Base-by-base conservation (phyloP, 192 early-diverging fungal genomes). In the Coemansia guatemalensis region DNA sequence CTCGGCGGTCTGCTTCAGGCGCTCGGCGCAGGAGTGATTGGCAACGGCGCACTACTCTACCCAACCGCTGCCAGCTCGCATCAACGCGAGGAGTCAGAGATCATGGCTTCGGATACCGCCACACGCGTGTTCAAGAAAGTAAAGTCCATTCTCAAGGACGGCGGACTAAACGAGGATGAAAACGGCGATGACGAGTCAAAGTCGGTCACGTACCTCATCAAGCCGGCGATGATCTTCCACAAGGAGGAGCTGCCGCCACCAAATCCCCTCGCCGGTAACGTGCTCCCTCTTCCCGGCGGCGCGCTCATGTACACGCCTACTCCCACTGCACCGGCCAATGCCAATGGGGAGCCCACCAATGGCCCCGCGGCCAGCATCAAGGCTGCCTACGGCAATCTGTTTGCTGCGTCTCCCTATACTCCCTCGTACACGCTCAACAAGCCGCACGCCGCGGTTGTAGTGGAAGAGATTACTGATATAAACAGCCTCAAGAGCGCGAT, bases 171-270 rank as follows among this genome's bases (percentile, higher is more conserved):
- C 53, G 75, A 78, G 2, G 70, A 78, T 48, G 75, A 78, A 1
- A 50, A 73, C 22, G 67, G 65, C 35, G 69, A 62, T 21, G 70
- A 78, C 24, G 56, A 56, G 48, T 66, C 67, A 39, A 66, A 67
- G 51, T 73, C 75, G 0, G 52, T 78, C 18, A 78, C 70, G 32
- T 78, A 78, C 35, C 44, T 78, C 50, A 47, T 73, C 67, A 78
- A 78, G 70, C 75, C 75, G 0, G 75, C 75, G 1, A 53, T 78
- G 70, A 73, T 78, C 44, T 78, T 72, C 75, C 75, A 78, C 70
- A 72, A 73, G 59, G 75, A 78, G 35, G 75, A 73, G 63, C 58
- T 78, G 17, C 66, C 75, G 55, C 75, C 75, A n/a, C 69, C 75
- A 21, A 78, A 78, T 54, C 69, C 69, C 0, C 60, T 78, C 4